Conservation (phyloP, 1,284 basidiomycete species). For the Hemileia vastatrix region DNA sequence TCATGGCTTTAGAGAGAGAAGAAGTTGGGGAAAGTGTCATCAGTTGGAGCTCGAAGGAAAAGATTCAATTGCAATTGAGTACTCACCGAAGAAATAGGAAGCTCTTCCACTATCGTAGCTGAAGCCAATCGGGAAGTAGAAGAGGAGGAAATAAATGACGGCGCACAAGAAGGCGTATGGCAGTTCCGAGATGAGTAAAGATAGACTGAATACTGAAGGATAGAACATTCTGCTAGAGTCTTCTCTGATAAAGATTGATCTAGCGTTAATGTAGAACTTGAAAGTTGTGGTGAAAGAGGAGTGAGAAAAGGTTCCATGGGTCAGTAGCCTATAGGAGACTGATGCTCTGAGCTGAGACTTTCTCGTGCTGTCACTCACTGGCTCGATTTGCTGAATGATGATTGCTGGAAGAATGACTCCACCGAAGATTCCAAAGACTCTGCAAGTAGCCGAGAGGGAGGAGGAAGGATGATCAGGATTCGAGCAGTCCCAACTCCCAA, state of each 20-base stretch:
- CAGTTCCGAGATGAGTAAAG: conserved; percentile 72
- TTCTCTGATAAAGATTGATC: conserved; percentile 61
- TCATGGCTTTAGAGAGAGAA: conserved; percentile 39
- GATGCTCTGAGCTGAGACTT: no score
- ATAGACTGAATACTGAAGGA: conserved; percentile 68
- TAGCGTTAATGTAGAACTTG: conserved; percentile 55
- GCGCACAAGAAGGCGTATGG: conserved; percentile 59
- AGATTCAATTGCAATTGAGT: neutral
- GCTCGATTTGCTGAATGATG: no score
- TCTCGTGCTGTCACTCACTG: no score
- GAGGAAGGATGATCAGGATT: no score
- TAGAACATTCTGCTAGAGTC: conserved; percentile 55
- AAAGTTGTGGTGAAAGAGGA: no score
- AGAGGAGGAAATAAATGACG: conserved; percentile 60
- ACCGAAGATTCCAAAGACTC: no score
- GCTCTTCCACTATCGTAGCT: conserved; percentile 46
- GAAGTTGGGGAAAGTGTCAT: neutral
- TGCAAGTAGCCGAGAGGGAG: no score
- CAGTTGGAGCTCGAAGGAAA: neutral
- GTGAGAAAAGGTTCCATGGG: no score
- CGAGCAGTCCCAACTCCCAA: no score
- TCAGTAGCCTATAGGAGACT: no score
- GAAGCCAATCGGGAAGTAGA: conserved; percentile 57
- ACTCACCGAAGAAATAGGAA: conserved; percentile 56
- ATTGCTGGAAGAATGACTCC: no score